Base-by-base conservation (phyloP, 768 basidiomycete species). In the Suillus discolor region DNA sequence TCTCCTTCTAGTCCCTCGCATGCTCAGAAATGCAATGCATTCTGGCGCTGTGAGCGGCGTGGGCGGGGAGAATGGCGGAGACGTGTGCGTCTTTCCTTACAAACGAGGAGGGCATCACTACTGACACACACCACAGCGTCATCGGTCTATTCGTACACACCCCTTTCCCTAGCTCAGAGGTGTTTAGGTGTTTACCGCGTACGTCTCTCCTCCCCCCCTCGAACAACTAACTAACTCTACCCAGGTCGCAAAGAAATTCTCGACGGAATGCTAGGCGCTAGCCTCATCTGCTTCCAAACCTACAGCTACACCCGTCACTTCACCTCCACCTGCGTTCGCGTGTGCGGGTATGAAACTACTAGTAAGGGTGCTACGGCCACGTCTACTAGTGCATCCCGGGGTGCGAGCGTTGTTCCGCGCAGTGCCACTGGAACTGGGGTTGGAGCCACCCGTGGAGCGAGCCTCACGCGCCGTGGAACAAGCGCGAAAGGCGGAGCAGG, bases 261-360 rank as follows among this genome's bases (percentile, higher is more conserved):
- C 31, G 95, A 98, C 68, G 97, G 97, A 44, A 97, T 99, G 94
- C 90, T 99, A 54, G 96, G 96, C 38, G 95, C 97, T 59, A 96
- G 97, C 79, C 85, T 97, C 41, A 89, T 98, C 59, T 96, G 94
- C 77, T 99, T 99, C 92, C 93, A 94, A 82, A 97, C 96, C 0
- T 97, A 97, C 78, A 96, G 94, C 4, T 97, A 97, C 81, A 89
- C 92, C 12, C 88, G 97, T 7, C 97, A 99, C 79, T 99, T 99
- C 79, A 89, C 87, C 36, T 96, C 93, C 20, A 94, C 94, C 1
- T 98, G 96, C 75, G 89, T 99, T 51, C 92, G 97, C 23, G 97
- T 99, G 6, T 97, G 95, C 76, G 97, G 97, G 2, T 94, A 95
- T 79, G 97, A 99, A 75, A 89, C 89, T 2, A 89, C 88, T 5